Percentiles rank a stretch among this genome's conserved stretches.
Evolutionary conservation across 2,329 filamentous ascomycete species (phyloP).

Genomic region (Zelopaecilomyces penicillatus): DNA sequence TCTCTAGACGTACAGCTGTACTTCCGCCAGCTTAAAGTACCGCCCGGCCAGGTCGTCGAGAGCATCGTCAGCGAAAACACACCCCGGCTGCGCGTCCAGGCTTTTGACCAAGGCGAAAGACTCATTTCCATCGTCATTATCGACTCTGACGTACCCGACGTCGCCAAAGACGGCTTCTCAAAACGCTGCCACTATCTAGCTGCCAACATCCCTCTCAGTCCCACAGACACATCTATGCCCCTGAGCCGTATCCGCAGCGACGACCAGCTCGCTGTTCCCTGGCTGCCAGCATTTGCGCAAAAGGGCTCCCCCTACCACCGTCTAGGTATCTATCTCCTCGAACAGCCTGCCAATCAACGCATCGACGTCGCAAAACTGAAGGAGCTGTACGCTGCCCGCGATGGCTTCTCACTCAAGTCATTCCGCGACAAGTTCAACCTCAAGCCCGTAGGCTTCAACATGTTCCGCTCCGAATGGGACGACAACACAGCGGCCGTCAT

Average conservation of each 20-base stretch:
- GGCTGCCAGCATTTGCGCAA: conserved; percentile 78
- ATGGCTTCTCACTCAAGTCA: conserved; percentile 66
- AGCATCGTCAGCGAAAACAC: conserved; percentile 63
- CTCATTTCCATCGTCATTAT: conserved; percentile 78
- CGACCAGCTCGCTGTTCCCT: conserved; percentile 64
- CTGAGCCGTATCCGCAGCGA: conserved; percentile 52
- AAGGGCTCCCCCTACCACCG: conserved; percentile 91
- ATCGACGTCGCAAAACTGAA: conserved; percentile 52
- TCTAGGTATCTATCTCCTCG: conserved; percentile 71
- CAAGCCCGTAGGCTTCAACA: conserved; percentile 67
- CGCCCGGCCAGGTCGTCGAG: conserved; percentile 71
- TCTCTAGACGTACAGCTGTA: conserved; percentile 71
- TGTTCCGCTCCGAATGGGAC: conserved; percentile 90
- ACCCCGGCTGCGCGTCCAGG: conserved; percentile 72
- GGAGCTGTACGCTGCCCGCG: conserved; percentile 43
- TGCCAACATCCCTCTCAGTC: conserved; percentile 48
- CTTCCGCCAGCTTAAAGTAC: conserved; percentile 62
- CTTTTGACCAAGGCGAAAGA: conserved; percentile 73
- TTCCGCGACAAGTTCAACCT: conserved; percentile 64
- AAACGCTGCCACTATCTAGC: conserved; percentile 85
- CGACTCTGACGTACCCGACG: conserved; percentile 81
- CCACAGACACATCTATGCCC: conserved; percentile 51
- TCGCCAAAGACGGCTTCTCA: conserved; percentile 65
- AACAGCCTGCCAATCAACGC: conserved; percentile 57
- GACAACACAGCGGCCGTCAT: conserved; percentile 81